Percentiles rank a stretch among this genome's conserved stretches.
Conservation (phyloP, 495 filamentous ascomycete species). For the Neurospora sp. region DNA sequence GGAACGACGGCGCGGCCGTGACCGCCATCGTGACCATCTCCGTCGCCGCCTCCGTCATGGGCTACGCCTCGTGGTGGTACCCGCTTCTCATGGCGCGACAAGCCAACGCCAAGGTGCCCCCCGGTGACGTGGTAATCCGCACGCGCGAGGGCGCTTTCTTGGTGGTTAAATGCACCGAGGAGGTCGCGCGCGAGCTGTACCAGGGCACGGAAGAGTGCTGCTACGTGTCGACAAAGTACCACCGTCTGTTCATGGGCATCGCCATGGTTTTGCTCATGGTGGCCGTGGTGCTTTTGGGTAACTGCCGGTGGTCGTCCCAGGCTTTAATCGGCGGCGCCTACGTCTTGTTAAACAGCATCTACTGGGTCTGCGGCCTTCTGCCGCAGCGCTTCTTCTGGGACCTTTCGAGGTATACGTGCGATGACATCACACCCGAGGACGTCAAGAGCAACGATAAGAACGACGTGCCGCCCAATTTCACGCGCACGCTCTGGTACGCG, state of each 20-base stretch:
- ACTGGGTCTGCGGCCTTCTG: slow-evolving; percentile 46
- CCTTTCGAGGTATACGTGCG: slow-evolving; percentile 30
- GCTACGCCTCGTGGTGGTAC: slow-evolving; percentile 45
- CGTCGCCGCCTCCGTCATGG: slow-evolving; percentile 38
- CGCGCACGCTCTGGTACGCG: slow-evolving; percentile 46
- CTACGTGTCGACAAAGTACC: slow-evolving; percentile 29
- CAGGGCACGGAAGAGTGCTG: slow-evolving; percentile 46
- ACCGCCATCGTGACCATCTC: slow-evolving; percentile 36
- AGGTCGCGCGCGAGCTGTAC: slow-evolving; percentile 55
- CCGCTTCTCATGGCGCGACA: slow-evolving; percentile 40
- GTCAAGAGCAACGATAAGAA: slow-evolving; percentile 21
- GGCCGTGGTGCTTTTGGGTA: slow-evolving; percentile 49
- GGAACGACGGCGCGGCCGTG: slow-evolving; percentile 44
- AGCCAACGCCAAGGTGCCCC: slow-evolving; percentile 38
- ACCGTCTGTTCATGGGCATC: slow-evolving; percentile 43
- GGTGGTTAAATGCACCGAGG: slow-evolving; percentile 50
- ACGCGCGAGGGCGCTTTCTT: slow-evolving; percentile 53
- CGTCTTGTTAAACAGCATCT: slow-evolving; percentile 48
- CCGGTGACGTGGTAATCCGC: slow-evolving; percentile 50
- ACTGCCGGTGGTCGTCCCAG: slow-evolving; percentile 50
- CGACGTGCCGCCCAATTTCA: slow-evolving; percentile 35
- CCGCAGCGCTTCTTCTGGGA: slow-evolving; percentile 41
- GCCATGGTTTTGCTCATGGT: slow-evolving; percentile 54
- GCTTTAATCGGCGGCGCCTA: slow-evolving; percentile 46
- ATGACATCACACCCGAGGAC: slow-evolving; percentile 28